Base-by-base conservation (phyloP, 2,329 filamentous ascomycete genomes). In the Lecanicillium sp. region DNA sequence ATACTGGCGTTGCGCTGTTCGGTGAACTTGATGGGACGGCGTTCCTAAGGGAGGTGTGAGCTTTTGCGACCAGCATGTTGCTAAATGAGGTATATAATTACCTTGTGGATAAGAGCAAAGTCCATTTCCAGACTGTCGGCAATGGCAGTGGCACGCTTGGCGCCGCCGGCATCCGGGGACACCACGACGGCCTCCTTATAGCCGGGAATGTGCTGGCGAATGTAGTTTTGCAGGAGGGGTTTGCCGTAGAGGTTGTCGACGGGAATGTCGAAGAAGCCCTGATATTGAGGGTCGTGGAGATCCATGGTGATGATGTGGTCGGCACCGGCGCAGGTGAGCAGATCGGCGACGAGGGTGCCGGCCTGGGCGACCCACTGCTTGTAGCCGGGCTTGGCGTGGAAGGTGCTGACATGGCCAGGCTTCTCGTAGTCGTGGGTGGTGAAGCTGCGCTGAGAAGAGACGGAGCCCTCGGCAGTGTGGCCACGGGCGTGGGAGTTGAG, bases 221-320 rank as follows among this genome's bases (percentile, higher is more conserved):
- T 84, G 61, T 84, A 86, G 52, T 77, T 77, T 62, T 84, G 81
- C 46, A 86, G 73, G 43, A 90, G 71, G 42, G 86, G 84, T 58
- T 87, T 83, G 49, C 84, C 91, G 69, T 97, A 97, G 15, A 98
- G 77, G 65, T 98, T 98, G 71, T 98, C 93, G 49, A 98, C 93
- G 2, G 93, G 93, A 50, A 97, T 95, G 62, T 98, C 91, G 63
- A 98, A 97, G 75, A 96, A 98, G 46, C 93, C 93, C 68, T 98
- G 93, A 62, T 97, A 97, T 68, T 98, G 90, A 35, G 89, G 87
- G 66, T 96, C 91, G 64, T 93, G 89, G 44, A 98, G 78, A 63
- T 98, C 93, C 87, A 98, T 94, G 26, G 91, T 96, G 64, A 97
- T 96, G 63, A 95, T 85, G 67, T 97, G 93, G 66, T 98, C 91